These are phyloP conservation scores for Austroboletus niveus DNA, from an alignment of 1,284 basidiomycete species.

Conservation along the genomic window DNA sequence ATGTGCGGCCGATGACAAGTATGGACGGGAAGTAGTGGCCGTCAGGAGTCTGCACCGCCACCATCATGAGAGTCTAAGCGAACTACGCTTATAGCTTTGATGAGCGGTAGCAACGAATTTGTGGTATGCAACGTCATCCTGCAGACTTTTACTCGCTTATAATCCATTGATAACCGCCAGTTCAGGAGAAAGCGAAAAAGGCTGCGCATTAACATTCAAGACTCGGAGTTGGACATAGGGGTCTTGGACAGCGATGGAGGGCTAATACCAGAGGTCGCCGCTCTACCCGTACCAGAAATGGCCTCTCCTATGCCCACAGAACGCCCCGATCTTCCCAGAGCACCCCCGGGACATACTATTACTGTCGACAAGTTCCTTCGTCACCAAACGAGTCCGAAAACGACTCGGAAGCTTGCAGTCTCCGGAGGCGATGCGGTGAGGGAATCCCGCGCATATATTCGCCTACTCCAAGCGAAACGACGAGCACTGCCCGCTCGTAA, in stretches of 20 bases:
- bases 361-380: constrained; percentile 31
- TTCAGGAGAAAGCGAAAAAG: constrained; percentile 33
- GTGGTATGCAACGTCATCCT: constrained; percentile 11
- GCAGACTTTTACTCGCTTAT: neutral
- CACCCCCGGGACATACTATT: constrained; percentile 7
- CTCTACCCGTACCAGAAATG: constrained; percentile 8
- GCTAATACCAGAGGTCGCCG: constrained; percentile 16
- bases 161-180: constrained; percentile 10
- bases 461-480: neutral
- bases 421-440: neutral
- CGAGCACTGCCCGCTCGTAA: neutral
- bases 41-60: too few relatives aligned
- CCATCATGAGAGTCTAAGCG: too few relatives aligned
- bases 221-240: neutral
- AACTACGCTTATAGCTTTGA: too few relatives aligned
- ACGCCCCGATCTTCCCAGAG: neutral
- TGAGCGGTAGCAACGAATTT: too few relatives aligned
- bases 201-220: constrained; percentile 1
- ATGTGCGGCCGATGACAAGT: too few relatives aligned
- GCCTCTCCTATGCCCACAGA: constrained; percentile 5
- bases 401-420: neutral
- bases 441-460: constrained; percentile 23
- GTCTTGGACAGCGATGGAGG: neutral
- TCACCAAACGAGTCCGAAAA: neutral
- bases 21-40: too few relatives aligned